Evolutionary conservation across 163 green algal genomes (phyloP).

Genomic region (Coccomyxa subellipsoidea): DNA sequence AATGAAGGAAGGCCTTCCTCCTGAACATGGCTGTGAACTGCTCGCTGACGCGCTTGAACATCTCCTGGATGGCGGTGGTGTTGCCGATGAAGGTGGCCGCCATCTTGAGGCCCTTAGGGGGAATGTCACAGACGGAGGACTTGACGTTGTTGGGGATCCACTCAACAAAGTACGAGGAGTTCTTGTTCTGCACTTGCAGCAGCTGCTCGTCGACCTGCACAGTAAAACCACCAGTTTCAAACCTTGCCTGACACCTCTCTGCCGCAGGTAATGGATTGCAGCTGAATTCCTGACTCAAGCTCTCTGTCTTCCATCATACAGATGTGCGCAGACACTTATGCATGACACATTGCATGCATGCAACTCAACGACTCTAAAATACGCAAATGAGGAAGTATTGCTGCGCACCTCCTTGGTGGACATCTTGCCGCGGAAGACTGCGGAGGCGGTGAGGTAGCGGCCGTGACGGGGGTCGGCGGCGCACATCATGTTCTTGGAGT

Average conservation of each 20-base stretch:
- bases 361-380: too few species aligned
- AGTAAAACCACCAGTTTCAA: not conserved
- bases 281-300: too few species aligned
- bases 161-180: constrained; percentile 99
- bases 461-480: constrained; percentile 85
- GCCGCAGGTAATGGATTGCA: too few species aligned
- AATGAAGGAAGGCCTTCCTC: constrained; percentile 98
- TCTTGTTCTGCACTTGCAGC: constrained; percentile 99
- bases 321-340: too few species aligned
- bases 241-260: too few species aligned
- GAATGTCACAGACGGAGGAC: constrained; percentile 97
- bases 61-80: constrained; percentile 98
- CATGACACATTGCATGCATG: too few species aligned
- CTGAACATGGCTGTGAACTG: constrained; percentile 99
- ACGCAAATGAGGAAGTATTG: too few species aligned
- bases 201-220: constrained; percentile 95
- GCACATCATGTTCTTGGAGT: constrained; percentile 98
- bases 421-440: constrained; percentile 94
- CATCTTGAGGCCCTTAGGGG: constrained; percentile 97
- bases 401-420: constrained; percentile 92
- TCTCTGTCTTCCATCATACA: too few species aligned
- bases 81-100: constrained; percentile 98
- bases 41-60: constrained; percentile 99
- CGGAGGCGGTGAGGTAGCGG: constrained; percentile 91
- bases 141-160: constrained; percentile 99